A percentile compares a stretch with the other conserved stretches of the same genome.
phyloP scores from a whole-genome alignment of 768 basidiomycete species.

The Lanmaoa rubissima region DNA sequence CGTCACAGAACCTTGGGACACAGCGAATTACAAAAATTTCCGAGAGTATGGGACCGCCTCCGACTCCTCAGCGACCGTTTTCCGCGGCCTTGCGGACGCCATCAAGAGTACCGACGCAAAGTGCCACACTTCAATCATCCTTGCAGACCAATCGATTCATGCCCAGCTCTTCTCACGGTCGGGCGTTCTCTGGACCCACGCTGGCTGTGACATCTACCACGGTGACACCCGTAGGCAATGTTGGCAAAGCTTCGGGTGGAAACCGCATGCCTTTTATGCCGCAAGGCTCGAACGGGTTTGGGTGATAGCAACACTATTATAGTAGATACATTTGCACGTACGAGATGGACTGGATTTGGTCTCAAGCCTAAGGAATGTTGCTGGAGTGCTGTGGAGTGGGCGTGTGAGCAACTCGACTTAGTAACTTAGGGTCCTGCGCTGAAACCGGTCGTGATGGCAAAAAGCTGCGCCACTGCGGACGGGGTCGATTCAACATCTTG shows the following conservation, averaged over 20 bases:
- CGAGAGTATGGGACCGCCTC: conserved; percentile 50
- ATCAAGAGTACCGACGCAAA: conserved; percentile 22
- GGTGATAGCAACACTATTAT: conserved; percentile 16
- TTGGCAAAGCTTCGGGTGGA: conserved; percentile 28
- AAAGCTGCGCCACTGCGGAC: conserved; percentile 12
- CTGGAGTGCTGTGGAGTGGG: neutral
- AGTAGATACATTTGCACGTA: conserved; percentile 5
- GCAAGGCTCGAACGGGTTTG: conserved; percentile 31
- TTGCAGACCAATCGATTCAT: conserved; percentile 33
- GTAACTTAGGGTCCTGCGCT: too few species aligned
- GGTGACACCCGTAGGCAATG: conserved; percentile 2
- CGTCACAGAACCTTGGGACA: conserved; percentile 10
- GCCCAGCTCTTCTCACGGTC: conserved; percentile 27
- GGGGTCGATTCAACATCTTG: neutral
- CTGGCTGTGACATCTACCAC: conserved; percentile 25
- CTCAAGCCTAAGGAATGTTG: neutral
- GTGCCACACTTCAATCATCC: conserved; percentile 3
- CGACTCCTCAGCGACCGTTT: conserved; percentile 42
- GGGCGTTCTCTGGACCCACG: conserved; percentile 17
- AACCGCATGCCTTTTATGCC: conserved; percentile 59
- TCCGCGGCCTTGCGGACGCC: conserved; percentile 27
- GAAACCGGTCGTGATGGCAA: neutral
- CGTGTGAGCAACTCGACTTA: conserved; percentile 9
- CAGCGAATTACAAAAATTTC: conserved; percentile 24
- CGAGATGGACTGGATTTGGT: neutral